Conservation (phyloP, 176 grass and related monocot genomes). For the Oryza punctata region DNA sequence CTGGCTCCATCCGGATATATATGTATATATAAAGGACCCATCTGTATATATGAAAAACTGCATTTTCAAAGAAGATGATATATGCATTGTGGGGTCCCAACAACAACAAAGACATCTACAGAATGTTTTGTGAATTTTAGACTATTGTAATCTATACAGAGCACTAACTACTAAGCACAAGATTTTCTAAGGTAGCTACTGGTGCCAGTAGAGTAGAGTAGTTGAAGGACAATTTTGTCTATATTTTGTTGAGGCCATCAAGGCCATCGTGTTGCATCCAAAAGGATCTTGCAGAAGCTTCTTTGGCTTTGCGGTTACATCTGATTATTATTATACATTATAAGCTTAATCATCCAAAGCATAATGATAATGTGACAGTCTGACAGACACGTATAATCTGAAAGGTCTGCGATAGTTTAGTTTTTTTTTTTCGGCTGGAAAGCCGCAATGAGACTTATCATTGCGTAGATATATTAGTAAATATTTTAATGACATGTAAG, state of each 20-base stretch:
- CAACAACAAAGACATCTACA: background rate
- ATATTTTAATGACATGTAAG: background rate
- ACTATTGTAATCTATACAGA: background rate
- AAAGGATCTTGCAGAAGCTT: slow-evolving; percentile 29
- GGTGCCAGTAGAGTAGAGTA: background rate
- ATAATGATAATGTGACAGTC: slow-evolving; percentile 1
- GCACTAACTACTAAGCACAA: background rate
- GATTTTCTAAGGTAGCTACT: background rate
- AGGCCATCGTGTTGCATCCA: background rate
- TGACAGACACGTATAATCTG: background rate
- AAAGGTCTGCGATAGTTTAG: background rate
- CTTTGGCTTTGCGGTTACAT: background rate
- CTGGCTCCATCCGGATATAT: background rate
- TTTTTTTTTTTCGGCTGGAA: background rate
- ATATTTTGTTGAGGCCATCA: background rate
- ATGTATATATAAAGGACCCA: background rate
- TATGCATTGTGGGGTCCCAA: background rate
- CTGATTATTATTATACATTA: background rate
- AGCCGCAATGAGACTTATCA: background rate
- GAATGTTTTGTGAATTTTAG: background rate
- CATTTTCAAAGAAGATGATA: background rate
- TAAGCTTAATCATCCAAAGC: slow-evolving; percentile 16
- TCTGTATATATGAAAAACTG: background rate
- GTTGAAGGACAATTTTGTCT: background rate
- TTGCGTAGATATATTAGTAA: background rate